Base-by-base conservation (phyloP, 2,329 filamentous ascomycete species). In the Grosmannia huntii region DNA sequence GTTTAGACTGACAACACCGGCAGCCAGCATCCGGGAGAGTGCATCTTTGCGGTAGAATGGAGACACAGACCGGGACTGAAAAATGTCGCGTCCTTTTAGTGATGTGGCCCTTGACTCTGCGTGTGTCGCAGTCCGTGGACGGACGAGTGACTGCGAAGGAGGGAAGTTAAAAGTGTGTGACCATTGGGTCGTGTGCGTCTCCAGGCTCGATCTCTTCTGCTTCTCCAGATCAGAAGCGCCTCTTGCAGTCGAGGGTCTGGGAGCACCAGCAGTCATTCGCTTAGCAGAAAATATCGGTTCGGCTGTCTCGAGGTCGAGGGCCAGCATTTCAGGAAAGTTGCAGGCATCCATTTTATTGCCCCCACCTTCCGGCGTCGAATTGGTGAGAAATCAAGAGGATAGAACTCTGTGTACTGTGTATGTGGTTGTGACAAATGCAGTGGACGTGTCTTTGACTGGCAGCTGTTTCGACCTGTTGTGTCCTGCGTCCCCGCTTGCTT, bases 301-400 rank as follows among this genome's bases (percentile, higher is more conserved):
- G 21, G 76, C 80, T 25, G 71, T 64, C 64, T 80, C 76, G 52
- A 83, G 69, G 61, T 83, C 79, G 60, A 71, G 73, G 7, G 74
- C 80, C n/a, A 83, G 69, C 46, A 81, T 64, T 67, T 83, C 81
- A 2, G 80, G 77, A 21, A 83, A 69, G 67, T 76, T 82, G 65
- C 73, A 74, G 55, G 25, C 19, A 19, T 57, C 55, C 55, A 57
- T 56, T 27, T 11, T 50, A 7, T 19, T 31, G 23, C 41, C 16
- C 19, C 41, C 31, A 27, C 4, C 5, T 21, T 12, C 19, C 25
- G n/a, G 36, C 5, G 5, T 36, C 16, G 36, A 54, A 19, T n/a
- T 44, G 41, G 6, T 9, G 14, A 27, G n/a, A 23, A 7, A 25
- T 6, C 36, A 23, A 25, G 6, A 25, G 3, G 16, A 16, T 28